Evolutionary conservation across 805 yeast species (phyloP).

Genomic region (Cyberlindnera mrakii): DNA sequence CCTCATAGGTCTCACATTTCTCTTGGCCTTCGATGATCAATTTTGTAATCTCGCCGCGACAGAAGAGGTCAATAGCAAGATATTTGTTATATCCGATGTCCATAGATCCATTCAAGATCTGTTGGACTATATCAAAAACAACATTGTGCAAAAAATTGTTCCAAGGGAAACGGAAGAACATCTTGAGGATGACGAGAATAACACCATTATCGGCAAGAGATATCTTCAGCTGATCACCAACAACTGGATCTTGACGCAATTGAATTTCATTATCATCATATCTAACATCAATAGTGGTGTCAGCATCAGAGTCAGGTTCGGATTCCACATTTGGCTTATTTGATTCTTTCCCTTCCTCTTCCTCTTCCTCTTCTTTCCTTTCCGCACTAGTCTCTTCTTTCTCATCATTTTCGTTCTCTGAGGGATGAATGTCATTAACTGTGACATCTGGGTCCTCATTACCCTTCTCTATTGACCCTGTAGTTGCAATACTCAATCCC

Average conservation of each 20-base stretch:
- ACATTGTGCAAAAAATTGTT: constrained; percentile 96
- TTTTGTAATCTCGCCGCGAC: constrained; percentile 53
- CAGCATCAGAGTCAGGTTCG: constrained; percentile 23
- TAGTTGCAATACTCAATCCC: constrained; percentile 14
- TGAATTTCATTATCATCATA: constrained; percentile 33
- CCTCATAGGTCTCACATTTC: constrained; percentile 54
- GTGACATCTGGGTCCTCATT: background rate
- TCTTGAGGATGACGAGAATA: constrained; percentile 57
- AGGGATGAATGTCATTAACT: background rate
- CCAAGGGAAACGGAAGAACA: constrained; percentile 90
- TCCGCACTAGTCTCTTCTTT: background rate
- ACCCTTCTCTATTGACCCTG: constrained; percentile 6
- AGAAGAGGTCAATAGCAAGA: constrained; percentile 64
- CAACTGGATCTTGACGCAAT: constrained; percentile 55
- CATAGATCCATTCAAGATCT: constrained; percentile 81
- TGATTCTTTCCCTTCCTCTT: background rate
- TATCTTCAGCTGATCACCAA: constrained; percentile 85
- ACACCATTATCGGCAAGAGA: constrained; percentile 71
- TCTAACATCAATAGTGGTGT: constrained; percentile 23
- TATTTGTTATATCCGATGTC: constrained; percentile 82
- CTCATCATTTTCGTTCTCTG: constrained; percentile 19
- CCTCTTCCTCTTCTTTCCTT: background rate
- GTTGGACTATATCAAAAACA: constrained; percentile 94
- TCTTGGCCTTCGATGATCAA: constrained; percentile 58
- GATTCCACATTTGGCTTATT: constrained; percentile 16